Conservation (phyloP, 371 early-diverging fungal species). For the Mycotypha africana region DNA sequence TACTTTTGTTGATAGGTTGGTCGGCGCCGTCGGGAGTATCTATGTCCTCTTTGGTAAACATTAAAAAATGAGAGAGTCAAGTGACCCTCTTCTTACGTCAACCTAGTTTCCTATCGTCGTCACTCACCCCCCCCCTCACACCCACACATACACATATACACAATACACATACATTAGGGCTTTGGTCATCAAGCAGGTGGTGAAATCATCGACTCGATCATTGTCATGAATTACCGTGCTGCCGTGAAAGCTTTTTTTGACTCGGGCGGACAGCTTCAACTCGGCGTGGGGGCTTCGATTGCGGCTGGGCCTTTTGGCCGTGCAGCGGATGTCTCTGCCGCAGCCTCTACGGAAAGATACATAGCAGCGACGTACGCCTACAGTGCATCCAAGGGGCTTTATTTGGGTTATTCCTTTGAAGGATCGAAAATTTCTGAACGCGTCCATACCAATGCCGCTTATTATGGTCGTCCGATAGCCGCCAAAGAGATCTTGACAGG, state of each 20-base stretch:
- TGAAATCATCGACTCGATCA: constrained; percentile 32
- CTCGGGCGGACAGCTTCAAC: constrained; percentile 35
- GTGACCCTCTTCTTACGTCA: too few species aligned
- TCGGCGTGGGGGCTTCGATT: constrained; percentile 29
- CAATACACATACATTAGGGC: constrained; percentile 15
- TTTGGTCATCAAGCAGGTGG: constrained; percentile 32
- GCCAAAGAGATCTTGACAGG: constrained; percentile 32
- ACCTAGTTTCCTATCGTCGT: too few species aligned
- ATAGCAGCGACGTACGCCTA: constrained; percentile 40
- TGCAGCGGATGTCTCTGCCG: constrained; percentile 26
- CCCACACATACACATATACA: too few species aligned
- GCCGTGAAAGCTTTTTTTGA: constrained; percentile 39
- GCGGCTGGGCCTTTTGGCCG: constrained; percentile 34
- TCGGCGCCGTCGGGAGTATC: constrained; percentile 42
- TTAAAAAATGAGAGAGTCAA: too few species aligned
- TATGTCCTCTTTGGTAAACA: constrained; percentile 28
- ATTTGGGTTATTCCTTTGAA: constrained; percentile 33
- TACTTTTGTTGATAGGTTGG: constrained; percentile 25
- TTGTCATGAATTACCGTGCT: constrained; percentile 39
- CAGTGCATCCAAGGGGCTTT: constrained; percentile 32
- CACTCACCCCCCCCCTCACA: too few species aligned
- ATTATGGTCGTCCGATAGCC: constrained; percentile 28
- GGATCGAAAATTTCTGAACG: constrained; percentile 37
- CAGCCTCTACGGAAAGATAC: constrained; percentile 18
- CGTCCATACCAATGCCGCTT: constrained; percentile 27